Percentiles rank a stretch among this genome's conserved stretches.
Conservation (phyloP, 2,329 filamentous ascomycete species). For the Lecanicillium sp. region DNA sequence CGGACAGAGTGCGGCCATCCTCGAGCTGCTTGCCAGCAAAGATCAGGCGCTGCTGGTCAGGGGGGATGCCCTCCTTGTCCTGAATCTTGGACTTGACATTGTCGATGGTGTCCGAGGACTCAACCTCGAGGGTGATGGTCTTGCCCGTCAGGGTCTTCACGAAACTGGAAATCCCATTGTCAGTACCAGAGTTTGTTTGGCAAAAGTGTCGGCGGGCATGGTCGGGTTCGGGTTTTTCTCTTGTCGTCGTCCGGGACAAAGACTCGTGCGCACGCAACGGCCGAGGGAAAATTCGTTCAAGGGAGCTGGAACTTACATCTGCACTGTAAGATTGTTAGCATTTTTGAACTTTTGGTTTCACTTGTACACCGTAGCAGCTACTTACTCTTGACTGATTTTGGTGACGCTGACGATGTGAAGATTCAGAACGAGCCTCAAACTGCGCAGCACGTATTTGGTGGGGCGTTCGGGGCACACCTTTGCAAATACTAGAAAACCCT, state of each 20-base stretch:
- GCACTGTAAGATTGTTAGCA: conserved; percentile 60
- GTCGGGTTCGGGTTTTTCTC: neutral
- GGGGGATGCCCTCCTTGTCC: conserved; percentile 98
- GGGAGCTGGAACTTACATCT: conserved; percentile 62
- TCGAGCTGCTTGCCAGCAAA: conserved; percentile 99
- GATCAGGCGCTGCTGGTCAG: conserved; percentile 97
- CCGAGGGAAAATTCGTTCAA: conserved; percentile 16
- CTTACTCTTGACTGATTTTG: conserved; percentile 52
- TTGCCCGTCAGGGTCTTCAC: conserved; percentile 99
- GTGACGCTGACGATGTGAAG: conserved; percentile 37
- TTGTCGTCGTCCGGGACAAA: conserved; percentile 2
- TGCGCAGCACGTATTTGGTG: conserved; percentile 35
- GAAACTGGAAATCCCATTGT: conserved; percentile 57
- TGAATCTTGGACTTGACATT: conserved; percentile 99
- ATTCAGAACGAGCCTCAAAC: conserved; percentile 23
- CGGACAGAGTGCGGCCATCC: conserved; percentile 91
- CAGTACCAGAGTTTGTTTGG: conserved; percentile 18
- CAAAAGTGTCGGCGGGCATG: conserved; percentile 8
- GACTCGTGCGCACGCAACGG: conserved; percentile 1
- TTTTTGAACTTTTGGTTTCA: conserved; percentile 9
- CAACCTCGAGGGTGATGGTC: conserved; percentile 99
- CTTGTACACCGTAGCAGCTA: conserved; percentile 17
- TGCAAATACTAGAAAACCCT: conserved; percentile 26
- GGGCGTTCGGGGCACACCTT: conserved; percentile 21
- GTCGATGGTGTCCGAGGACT: conserved; percentile 98